phyloP scores from a whole-genome alignment of 176 grass and related monocot species.

The Alloteropsis semialata region DNA sequence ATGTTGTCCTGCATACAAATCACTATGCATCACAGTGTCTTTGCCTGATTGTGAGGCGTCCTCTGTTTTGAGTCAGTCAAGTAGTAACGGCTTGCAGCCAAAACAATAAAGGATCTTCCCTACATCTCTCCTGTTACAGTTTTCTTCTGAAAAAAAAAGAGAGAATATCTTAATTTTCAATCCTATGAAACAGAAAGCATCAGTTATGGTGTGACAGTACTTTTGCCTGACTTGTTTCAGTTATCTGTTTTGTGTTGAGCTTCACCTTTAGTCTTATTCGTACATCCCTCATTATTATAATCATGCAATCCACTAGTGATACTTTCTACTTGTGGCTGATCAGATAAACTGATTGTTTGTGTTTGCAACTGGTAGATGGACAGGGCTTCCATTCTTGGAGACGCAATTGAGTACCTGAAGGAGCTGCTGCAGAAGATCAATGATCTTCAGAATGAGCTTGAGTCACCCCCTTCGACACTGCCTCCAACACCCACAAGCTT shows the following conservation, averaged over 20 bases:
- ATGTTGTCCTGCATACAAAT: slow-evolving; percentile 13
- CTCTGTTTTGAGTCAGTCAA: slow-evolving; percentile 19
- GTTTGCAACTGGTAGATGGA: slow-evolving; percentile 69
- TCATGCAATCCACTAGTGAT: neutral
- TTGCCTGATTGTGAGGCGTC: neutral
- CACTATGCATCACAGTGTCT: neutral
- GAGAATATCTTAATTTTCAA: neutral
- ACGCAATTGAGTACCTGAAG: slow-evolving; percentile 95
- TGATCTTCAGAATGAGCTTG: slow-evolving; percentile 86
- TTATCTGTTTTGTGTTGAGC: slow-evolving; percentile 8
- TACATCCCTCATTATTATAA: slow-evolving; percentile 4
- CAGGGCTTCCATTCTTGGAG: slow-evolving; percentile 91
- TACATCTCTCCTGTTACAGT: neutral
- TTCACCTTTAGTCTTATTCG: neutral
- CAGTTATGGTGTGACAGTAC: neutral
- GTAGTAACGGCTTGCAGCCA: slow-evolving; percentile 1
- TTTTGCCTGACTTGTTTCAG: neutral
- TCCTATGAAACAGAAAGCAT: neutral
- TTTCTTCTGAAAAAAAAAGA: neutral
- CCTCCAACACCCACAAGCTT: slow-evolving; percentile 81
- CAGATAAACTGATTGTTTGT: slow-evolving; percentile 19
- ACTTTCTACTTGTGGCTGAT: neutral
- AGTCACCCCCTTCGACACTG: slow-evolving; percentile 63
- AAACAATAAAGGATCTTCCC: neutral
- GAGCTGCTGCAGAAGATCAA: slow-evolving; percentile 96